Percentiles rank a stretch among this genome's conserved stretches.
phyloP scores from a whole-genome alignment of 108 stramenopile genomes.

The Cyclotella atomus region DNA sequence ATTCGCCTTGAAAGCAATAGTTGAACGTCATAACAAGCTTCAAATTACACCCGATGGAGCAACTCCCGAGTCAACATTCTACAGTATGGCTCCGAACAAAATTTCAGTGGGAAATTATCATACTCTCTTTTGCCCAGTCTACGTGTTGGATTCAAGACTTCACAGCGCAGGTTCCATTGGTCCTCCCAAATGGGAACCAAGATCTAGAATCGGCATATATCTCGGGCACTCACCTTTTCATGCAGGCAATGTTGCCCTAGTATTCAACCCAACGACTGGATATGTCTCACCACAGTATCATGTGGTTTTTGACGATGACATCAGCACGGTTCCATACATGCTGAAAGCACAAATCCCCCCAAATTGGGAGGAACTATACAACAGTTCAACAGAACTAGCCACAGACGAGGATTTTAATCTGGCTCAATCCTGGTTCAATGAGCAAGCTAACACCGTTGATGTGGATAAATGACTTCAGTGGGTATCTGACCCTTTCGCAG shows the following conservation, averaged over 20 bases:
- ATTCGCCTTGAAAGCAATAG: constrained; percentile 39
- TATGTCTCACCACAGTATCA: constrained; percentile 40
- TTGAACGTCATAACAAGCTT: constrained; percentile 6
- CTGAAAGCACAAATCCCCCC: neutral
- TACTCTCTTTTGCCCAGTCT: constrained; percentile 20
- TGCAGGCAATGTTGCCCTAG: constrained; percentile 23
- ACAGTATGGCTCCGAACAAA: neutral
- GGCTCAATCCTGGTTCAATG: constrained; percentile 11
- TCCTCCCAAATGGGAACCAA: constrained; percentile 41
- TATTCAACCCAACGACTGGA: constrained; percentile 40
- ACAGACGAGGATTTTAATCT: neutral
- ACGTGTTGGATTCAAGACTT: constrained; percentile 21
- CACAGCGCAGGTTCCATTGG: constrained; percentile 9
- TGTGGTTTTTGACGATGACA: constrained; percentile 33
- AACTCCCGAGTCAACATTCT: neutral
- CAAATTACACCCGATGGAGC: neutral
- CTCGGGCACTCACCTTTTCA: constrained; percentile 36
- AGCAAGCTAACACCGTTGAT: too few species aligned
- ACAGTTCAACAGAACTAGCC: constrained; percentile 1
- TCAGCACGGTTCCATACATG: constrained; percentile 28
- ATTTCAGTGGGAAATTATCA: neutral
- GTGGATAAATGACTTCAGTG: too few species aligned
- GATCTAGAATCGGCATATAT: constrained; percentile 29
- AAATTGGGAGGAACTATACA: constrained; percentile 12
- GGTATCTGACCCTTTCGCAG: too few species aligned